Base-by-base conservation (phyloP, 257 asterid species). In the Przewalskia tangutica region DNA sequence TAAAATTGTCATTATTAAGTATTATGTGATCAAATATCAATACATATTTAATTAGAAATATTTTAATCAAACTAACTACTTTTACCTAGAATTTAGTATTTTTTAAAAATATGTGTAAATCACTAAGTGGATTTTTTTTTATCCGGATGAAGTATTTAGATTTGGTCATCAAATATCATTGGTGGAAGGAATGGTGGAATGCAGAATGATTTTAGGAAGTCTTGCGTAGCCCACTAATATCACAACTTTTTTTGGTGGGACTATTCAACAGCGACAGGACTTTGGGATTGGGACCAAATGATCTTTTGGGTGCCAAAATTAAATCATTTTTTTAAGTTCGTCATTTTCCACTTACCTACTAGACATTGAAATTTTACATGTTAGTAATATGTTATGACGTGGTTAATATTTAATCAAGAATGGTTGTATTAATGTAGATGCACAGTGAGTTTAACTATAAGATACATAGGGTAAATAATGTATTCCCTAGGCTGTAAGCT, bases 261-360 rank as follows among this genome's bases (percentile, higher is more conserved):
- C 51, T 55, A 73, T 4, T 82, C 56, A 51, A 51, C 62, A 53
- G 53, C 64, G 81, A 70, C 23, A 63, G 73, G 77, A 82, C 62
- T 70, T 34, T 48, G 7, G 79, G 42, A 38, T 5, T 3, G 42
- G 62, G 82, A 65, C 50, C 48, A 64, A 18, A 82, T 18, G n/a
- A 9, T 71, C 73, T 55, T 56, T 70, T 20, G 6, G 81, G 81
- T 63, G 84, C 70, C 84, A 79, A 63, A 63, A 14, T 4, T 14
- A 51, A 51, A 36, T 65, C 17, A 6, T 34, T 48, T 70, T 63
- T 40, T 44, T n/a, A 59, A 73, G 3, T 23, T 13, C 63, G 58
- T 50, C 38, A 66, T 17, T 50, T 82, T 71, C 87, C 87, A 84
- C 82, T 62, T 40, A 67, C 77, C 86, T 86, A 86, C 79, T 65